Base-by-base conservation (phyloP, 768 basidiomycete genomes). In the Harrya chromipes region DNA sequence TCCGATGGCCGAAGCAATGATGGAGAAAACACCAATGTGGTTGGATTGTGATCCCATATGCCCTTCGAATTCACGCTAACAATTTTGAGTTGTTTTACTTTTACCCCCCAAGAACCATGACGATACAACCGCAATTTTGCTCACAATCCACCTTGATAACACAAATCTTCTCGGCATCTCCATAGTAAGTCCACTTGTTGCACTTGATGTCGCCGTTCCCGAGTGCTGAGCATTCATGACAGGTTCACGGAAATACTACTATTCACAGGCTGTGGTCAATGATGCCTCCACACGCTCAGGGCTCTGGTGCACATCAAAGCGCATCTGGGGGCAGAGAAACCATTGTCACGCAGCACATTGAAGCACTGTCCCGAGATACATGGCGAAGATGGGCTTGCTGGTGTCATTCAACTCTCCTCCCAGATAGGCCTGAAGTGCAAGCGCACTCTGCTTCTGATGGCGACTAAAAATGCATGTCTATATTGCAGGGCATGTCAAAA, bases 171-270 rank as follows among this genome's bases (percentile, higher is more conserved):
- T 92, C 6, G 93, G 92, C 1, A 71, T 94, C n/a, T 93, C 91
- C 0, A 90, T 90, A 21, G 91, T 90, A 67, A 58, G 73, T n/a
- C n/a, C 37, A 14, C 20, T 23, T 26, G 26, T 33, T 14, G 1
- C 9, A 31, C 41, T 23, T 35, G 26, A 1, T 11, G 29, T 3
- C 2, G 34, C 8, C 12, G 20, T 40, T 44, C 19, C 29, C 17
- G 23, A 19, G 26, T 21, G 23, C 31, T 16, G 12, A 47, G 42
- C 10, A 19, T n/a, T 19, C 4, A 31, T 20, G 3, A 11, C 46
- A 92, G 90, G 85, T 85, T 2, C 88, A 93, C 64, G 92, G 92
- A 16, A 94, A 94, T 59, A 77, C 90, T 0, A 70, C 74, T 52
- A 74, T 77, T 24, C 64, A 84, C 12, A 73, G 73, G 65, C 87